These are phyloP conservation scores for Viridothelium virens DNA, from an alignment of 495 filamentous ascomycete species.

Conservation along the genomic window DNA sequence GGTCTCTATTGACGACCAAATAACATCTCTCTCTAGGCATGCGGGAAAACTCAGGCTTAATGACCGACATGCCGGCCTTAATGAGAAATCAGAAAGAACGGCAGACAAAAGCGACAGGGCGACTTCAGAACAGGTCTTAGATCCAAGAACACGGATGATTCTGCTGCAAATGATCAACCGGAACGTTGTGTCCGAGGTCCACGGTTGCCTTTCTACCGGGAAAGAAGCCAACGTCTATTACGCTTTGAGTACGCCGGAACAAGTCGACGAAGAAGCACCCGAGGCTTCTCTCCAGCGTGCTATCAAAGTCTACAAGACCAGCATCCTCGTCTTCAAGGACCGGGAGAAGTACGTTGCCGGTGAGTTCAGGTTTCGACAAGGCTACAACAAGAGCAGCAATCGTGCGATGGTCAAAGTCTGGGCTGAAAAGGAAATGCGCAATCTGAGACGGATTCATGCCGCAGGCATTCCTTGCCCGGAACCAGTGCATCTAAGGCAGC, in stretches of 20 bases:
- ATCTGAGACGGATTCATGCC: slow-evolving; percentile 70
- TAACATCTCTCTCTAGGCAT: slow-evolving; percentile 72
- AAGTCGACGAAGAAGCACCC: slow-evolving; percentile 27
- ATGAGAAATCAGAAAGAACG: slow-evolving; percentile 45
- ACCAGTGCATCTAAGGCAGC: slow-evolving; percentile 74
- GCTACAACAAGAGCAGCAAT: slow-evolving; percentile 86
- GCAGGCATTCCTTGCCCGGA: slow-evolving; percentile 87
- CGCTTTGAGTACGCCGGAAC: slow-evolving; percentile 46
- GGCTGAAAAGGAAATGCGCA: slow-evolving; percentile 98
- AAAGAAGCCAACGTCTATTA: slow-evolving; percentile 98
- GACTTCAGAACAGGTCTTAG: slow-evolving; percentile 86
- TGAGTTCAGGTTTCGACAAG: slow-evolving; percentile 73
- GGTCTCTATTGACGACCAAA: slow-evolving; percentile 76
- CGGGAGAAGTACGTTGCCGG: slow-evolving; percentile 89
- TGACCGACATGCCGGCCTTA: slow-evolving; percentile 49
- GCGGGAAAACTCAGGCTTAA: slow-evolving; percentile 84
- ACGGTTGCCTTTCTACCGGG: slow-evolving; percentile 87
- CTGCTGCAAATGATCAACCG: slow-evolving; percentile 90
- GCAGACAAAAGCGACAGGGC: slow-evolving; percentile 85
- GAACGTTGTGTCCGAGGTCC: slow-evolving; percentile 68
- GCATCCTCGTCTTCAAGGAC: slow-evolving; percentile 94
- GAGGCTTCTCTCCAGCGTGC: slow-evolving; percentile 56
- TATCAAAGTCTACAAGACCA: slow-evolving; percentile 98
- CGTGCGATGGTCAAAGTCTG: slow-evolving; percentile 94
- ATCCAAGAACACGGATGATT: slow-evolving; percentile 90